Evolutionary conservation across 179 eudicot species (phyloP).

Genomic region (Amaranthus tricolor): DNA sequence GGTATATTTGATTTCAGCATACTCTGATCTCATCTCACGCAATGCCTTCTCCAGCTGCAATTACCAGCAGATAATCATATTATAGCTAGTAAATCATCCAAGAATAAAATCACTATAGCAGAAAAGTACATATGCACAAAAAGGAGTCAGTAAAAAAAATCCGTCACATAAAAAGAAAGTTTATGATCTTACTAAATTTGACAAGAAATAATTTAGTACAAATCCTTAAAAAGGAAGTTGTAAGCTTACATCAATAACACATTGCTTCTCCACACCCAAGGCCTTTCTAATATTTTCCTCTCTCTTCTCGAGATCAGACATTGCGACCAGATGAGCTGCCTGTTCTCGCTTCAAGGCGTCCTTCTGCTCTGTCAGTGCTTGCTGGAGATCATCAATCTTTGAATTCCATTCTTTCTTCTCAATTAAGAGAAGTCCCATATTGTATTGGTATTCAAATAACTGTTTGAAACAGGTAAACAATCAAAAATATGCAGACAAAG

Average conservation of each 20-base stretch:
- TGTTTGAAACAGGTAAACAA: slow-evolving; percentile 25
- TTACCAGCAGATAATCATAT: slow-evolving; percentile 14
- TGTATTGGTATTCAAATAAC: slow-evolving; percentile 87
- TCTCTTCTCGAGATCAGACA: slow-evolving; percentile 72
- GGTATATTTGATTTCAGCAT: slow-evolving; percentile 62
- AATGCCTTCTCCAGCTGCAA: slow-evolving; percentile 91
- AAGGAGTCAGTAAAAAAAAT: background rate
- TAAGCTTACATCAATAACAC: slow-evolving; percentile 67
- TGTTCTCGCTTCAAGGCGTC: slow-evolving; percentile 73
- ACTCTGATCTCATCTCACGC: slow-evolving; percentile 59
- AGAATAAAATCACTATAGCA: background rate
- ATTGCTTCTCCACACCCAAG: slow-evolving; percentile 73
- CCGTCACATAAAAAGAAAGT: background rate
- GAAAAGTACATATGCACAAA: background rate
- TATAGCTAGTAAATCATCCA: background rate
- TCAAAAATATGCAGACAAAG: slow-evolving; percentile 10
- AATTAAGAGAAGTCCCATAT: slow-evolving; percentile 84
- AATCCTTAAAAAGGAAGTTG: background rate
- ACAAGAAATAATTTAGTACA: background rate
- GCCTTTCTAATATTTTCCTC: slow-evolving; percentile 74
- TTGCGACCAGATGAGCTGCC: slow-evolving; percentile 63
- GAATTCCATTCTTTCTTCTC: slow-evolving; percentile 77
- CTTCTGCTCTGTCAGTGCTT: slow-evolving; percentile 50
- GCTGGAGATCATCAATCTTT: slow-evolving; percentile 59
- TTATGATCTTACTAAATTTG: background rate